Evolutionary conservation across 2,329 filamentous ascomycete genomes (phyloP), one percentile per base, ranked within the genome.

Genomic region (Fusarium compactum): DNA sequence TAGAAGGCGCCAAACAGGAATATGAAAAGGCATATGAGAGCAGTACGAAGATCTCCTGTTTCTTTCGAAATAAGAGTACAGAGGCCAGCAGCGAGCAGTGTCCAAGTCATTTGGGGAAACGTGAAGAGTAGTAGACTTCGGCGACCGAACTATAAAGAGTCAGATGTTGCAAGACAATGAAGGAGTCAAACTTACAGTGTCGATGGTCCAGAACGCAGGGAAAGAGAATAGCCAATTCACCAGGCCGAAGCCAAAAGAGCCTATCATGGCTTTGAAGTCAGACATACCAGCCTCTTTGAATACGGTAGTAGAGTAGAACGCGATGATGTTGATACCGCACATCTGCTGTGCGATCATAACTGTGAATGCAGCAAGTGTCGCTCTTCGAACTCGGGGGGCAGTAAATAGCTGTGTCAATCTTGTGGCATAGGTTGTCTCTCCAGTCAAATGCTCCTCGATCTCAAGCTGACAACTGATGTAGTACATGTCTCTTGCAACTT

Each of bases 161-260:
- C 9, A 22, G 16, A 52, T 16, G 16, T n/a, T 11, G 1, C 8
- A 7, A 18, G 14, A 4, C 8, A 2, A 10, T 1, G 4, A 18
- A 2, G 14, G 3, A 27, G 4, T 6, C 2, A 14, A 12, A 16
- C 50, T 52, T 27, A 52, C 50, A 0, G 79, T 84, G 64, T 87
- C 86, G 59, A 87, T 87, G 6, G 85, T 85, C 76, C 81, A 87
- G 7, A 89, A 77, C 0, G 86, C 86, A 0, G 86, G 86, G 46
- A 83, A 82, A 0, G 85, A 85, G 61, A 87, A 87, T 24, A 86
- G 50, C 65, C 86, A 87, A 53, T 83, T 86, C 48, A 86, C 80
- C 0, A 87, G 76, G 3, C 87, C 87, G 51, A 86, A 88, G 0
- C 86, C 86, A 64, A 84, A 84, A 0, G 85, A 87, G 1, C 83